Conservation (phyloP, 768 basidiomycete genomes). For the Lactifluus subvellereus region DNA sequence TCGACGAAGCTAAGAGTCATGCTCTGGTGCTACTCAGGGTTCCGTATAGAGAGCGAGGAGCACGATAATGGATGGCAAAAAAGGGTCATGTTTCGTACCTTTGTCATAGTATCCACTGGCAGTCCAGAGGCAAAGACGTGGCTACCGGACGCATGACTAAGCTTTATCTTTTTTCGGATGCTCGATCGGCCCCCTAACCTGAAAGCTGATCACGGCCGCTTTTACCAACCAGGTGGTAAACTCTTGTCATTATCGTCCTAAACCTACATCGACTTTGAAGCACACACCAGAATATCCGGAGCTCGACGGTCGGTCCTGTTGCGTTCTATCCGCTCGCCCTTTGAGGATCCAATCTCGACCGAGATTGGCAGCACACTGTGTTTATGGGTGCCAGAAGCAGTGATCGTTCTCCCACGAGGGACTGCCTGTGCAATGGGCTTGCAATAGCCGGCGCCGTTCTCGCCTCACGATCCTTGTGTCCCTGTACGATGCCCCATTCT, state of each 20-base stretch:
- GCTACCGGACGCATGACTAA: too few species aligned
- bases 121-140: conserved; percentile 55
- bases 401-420: conserved; percentile 72
- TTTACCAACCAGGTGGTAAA: too few species aligned
- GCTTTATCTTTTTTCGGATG: too few species aligned
- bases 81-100: conserved; percentile 36
- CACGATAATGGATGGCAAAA: neutral
- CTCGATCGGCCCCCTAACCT: too few species aligned
- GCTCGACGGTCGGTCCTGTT: conserved; percentile 40
- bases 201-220: too few species aligned
- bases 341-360: conserved; percentile 36
- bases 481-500: conserved; percentile 28
- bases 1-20: neutral
- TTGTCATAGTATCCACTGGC: conserved; percentile 55
- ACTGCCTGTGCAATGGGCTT: conserved; percentile 73
- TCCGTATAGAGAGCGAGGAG: too few species aligned
- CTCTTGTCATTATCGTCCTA: too few species aligned
- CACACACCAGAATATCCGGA: too few species aligned
- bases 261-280: too few species aligned
- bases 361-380: conserved; percentile 7
- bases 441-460: conserved; percentile 40
- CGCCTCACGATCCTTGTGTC: conserved; percentile 27
- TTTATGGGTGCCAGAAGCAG: conserved; percentile 53
- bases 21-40: neutral
- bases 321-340: conserved; percentile 54